Evolutionary conservation across 768 basidiomycete species (phyloP), one percentile per base, ranked within the genome.

Genomic region (Collybia mongolica): DNA sequence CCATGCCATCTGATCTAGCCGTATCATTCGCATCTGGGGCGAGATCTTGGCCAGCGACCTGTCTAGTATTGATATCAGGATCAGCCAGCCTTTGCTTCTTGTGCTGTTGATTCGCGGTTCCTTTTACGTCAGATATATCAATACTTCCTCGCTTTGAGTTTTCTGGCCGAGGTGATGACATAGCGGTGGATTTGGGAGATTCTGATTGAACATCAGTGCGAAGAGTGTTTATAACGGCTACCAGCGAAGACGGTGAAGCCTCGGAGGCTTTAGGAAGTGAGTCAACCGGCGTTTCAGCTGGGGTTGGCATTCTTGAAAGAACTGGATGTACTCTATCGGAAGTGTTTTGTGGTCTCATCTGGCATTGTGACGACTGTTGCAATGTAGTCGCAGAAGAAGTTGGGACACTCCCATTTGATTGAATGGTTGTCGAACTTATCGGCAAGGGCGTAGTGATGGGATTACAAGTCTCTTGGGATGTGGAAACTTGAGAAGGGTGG

Each of bases 31-130:
- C 23, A 11, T 38, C 46, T 20, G 20, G 2, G 22, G 11, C 20
- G n/a, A 19, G 12, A 26, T n/a, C 22, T 28, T 37, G 46, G 24
- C n/a, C 23, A 24, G 17, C 42, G 38, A 22, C 17, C 23, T 17
- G 7, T 28, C 19, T 18, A 11, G 19, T 36, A 29, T 9, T 24
- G 18, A 48, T 14, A 4, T 45, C 41, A 18, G 41, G 28, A 11
- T 29, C 46, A 15, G 41, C 49, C 18, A 58, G 42, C 37, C 53
- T 57, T 29, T 35, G 54, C 44, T 53, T 58, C 32, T 58, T 60
- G 20, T 24, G 42, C 15, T 19, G 39, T 22, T 53, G 48, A 5
- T 44, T 11, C 29, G 46, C 51, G 24, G 37, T 43, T 39, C 23
- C 39, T n/a, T 20, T 20, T 19, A 15, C 5, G 36, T 18, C 22